Base-by-base conservation (phyloP, 2,329 filamentous ascomycete species). In the Colletotrichum musae region DNA sequence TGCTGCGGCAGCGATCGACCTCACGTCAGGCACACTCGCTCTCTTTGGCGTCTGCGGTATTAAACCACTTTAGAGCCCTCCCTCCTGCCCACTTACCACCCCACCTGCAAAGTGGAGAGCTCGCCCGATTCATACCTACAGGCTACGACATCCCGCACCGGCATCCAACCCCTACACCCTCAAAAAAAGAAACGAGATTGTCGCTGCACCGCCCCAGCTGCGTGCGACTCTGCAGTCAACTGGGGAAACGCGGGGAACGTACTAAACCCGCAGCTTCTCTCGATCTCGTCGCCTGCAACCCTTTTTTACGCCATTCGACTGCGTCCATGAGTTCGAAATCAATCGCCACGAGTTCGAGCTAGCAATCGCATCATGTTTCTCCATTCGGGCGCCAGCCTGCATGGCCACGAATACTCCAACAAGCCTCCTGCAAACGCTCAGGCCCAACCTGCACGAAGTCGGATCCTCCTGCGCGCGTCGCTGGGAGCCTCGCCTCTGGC, bases 361-460 rank as follows among this genome's bases (percentile, higher is more conserved):
- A 64, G 39, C 24, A 58, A 41, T 43, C 16, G 36, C 21, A 79
- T 70, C 72, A 90, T 90, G 88, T 88, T 90, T 75, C 79, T 90
- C 41, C 88, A 90, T 74, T 83, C 87, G 18, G 88, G 87, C 53
- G 88, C 88, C 58, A 86, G 87, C 78, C 81, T 90, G 21, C 87
- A 90, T 75, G 88, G 87, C 76, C 88, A 89, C 75, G 87, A 89
- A 75, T 89, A 87, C 73, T 88, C 87, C 36, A 77, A 78, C 65
- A 78, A 79, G 52, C 74, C 78, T 62, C 66, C 77, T 26, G 73
- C 78, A 45, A 69, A 54, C 24, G 58, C 21, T 21, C 75, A 76
- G 47, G 32, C 32, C 32, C 72, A 78, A 63, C 78, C 77, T 71
- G 77, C 78, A 48, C 74, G 76, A 26, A 76, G 74, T 71, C 81